Evolutionary conservation across 1,284 basidiomycete species (phyloP).

Genomic region (Heterobasidion annosum): DNA sequence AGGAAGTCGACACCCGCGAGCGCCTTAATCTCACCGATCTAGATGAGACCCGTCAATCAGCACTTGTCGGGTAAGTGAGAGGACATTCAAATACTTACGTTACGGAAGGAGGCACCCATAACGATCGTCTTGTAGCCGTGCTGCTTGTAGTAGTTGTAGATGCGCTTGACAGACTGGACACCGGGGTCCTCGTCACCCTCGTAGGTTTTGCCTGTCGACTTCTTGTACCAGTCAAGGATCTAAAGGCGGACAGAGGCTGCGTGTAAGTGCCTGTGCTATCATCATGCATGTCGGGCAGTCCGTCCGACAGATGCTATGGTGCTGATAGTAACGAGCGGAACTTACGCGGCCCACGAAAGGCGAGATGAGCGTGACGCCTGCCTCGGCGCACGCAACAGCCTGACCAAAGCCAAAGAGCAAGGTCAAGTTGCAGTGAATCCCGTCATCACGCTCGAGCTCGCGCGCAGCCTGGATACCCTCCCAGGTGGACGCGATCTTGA

Average conservation of each 20-base stretch:
- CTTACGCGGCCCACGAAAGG: conserved; percentile 96
- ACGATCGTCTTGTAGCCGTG: conserved; percentile 98
- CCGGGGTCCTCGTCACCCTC: conserved; percentile 92
- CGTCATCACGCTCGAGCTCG: conserved; percentile 87
- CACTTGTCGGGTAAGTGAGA: conserved; percentile 8
- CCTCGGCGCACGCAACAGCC: conserved; percentile 98
- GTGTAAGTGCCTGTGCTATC: not conserved
- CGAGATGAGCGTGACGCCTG: conserved; percentile 95
- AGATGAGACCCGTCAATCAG: conserved; percentile 2
- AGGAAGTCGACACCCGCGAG: conserved; percentile 96
- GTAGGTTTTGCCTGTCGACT: conserved; percentile 78
- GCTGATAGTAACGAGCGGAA: conserved; percentile 7
- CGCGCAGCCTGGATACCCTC: conserved; percentile 99
- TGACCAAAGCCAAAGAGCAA: conserved; percentile 97
- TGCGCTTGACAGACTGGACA: conserved; percentile 91
- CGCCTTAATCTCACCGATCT: conserved; percentile 89
- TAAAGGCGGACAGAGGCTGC: conserved; percentile 17
- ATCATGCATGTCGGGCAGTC: not conserved
- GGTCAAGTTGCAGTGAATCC: conserved; percentile 98
- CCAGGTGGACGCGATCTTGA: conserved; percentile 99
- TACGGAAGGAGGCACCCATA: conserved; percentile 99
- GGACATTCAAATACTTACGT: conserved; percentile 39
- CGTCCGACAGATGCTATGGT: too few species aligned
- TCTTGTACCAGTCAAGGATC: conserved; percentile 98
- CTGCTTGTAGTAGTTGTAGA: conserved; percentile 99